Conservation (phyloP, 768 basidiomycete species). For the Agaricus blazei region DNA sequence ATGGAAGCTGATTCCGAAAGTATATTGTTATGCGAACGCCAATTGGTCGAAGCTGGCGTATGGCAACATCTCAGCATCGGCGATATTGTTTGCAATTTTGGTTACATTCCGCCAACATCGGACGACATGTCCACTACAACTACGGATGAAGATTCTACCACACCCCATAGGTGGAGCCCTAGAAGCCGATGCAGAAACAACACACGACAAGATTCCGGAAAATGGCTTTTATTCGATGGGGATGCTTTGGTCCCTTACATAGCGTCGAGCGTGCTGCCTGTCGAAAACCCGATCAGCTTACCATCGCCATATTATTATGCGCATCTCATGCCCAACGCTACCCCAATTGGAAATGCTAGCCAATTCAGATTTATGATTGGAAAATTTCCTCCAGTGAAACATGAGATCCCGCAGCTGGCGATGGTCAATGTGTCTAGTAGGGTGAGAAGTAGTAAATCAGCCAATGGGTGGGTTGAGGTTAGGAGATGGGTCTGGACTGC, state of each 20-base stretch:
- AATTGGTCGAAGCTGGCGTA: conserved; percentile 60
- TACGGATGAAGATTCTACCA: background rate
- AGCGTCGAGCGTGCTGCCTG: conserved; percentile 50
- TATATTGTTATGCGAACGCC: conserved; percentile 58
- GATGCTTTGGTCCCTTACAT: conserved; percentile 52
- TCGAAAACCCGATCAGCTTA: conserved; percentile 53
- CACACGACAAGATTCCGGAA: conserved; percentile 17
- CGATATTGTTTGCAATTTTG: conserved; percentile 77
- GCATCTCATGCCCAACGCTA: conserved; percentile 48
- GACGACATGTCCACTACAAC: conserved; percentile 13
- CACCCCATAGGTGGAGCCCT: background rate
- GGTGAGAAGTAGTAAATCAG: conserved; percentile 58
- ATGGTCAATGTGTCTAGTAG: conserved; percentile 39
- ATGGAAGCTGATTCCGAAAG: conserved; percentile 39
- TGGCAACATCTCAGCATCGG: conserved; percentile 76
- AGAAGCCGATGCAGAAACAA: background rate
- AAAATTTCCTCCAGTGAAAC: conserved; percentile 28
- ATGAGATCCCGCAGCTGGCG: conserved; percentile 41
- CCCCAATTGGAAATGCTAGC: background rate
- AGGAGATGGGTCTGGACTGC: conserved; percentile 67
- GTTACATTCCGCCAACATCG: conserved; percentile 54
- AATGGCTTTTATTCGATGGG: conserved; percentile 78
- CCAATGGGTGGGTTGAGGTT: conserved; percentile 53
- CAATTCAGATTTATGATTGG: conserved; percentile 32
- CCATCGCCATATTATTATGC: conserved; percentile 76